Evolutionary conservation across 345 rosid species (phyloP).

Genomic region (Aquilaria yunnanensis): DNA sequence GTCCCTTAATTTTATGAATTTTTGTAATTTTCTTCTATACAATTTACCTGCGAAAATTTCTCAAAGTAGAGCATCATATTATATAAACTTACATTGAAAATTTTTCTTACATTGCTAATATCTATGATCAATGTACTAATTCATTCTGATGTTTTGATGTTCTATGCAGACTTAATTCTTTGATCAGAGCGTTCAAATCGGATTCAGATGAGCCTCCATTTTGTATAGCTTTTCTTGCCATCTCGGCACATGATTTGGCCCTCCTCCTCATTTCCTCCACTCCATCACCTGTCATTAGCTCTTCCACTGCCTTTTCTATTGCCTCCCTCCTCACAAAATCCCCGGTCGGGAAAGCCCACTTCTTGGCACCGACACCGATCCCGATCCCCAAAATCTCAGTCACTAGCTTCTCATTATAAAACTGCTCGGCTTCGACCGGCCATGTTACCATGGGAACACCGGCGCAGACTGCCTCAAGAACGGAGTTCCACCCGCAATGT

Average conservation of each 20-base stretch:
- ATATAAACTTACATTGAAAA: too few relatives aligned
- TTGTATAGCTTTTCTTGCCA: constrained; percentile 25
- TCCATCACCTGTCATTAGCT: constrained; percentile 26
- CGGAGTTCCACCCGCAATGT: constrained; percentile 58
- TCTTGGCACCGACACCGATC: constrained; percentile 27
- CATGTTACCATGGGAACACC: constrained; percentile 57
- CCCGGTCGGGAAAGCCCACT: constrained; percentile 17
- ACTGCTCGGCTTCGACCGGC: constrained; percentile 40
- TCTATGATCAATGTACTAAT: too few relatives aligned
- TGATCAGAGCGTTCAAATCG: constrained; percentile 22
- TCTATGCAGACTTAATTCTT: constrained; percentile 11
- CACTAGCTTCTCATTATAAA: constrained; percentile 46
- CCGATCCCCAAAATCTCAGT: constrained; percentile 34
- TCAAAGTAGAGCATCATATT: too few relatives aligned
- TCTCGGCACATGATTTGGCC: constrained; percentile 13
- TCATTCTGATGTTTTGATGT: not conserved
- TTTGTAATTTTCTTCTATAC: too few relatives aligned
- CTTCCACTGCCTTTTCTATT: constrained; percentile 32
- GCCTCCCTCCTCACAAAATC: constrained; percentile 31
- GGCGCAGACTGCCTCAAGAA: constrained; percentile 35
- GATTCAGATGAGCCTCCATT: constrained; percentile 33
- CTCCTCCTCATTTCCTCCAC: constrained; percentile 24
- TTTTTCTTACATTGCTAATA: too few relatives aligned
- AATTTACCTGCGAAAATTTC: too few relatives aligned
- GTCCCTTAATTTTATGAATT: too few relatives aligned